Evolutionary conservation across 2,329 filamentous ascomycete species (phyloP), one percentile per base, ranked within the genome.

Genomic region (Xylariaceae sp.): DNA sequence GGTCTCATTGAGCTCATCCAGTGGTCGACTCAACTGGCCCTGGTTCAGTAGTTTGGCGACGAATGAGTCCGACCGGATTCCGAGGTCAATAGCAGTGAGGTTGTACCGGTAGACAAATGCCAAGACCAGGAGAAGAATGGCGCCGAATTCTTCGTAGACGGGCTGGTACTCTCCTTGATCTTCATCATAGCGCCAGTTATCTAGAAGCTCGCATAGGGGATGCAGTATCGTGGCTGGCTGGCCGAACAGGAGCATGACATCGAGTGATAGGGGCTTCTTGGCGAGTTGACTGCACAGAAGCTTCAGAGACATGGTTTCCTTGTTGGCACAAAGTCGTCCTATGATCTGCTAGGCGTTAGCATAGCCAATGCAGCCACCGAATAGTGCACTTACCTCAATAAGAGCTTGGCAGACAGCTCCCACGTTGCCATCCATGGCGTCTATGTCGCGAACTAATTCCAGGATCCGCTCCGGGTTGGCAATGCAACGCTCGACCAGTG

Each of bases 401-500:
- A 92, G 78, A 2, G 92, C 92, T 61, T 88, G 86, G 54, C 88
- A 89, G 15, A 95, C 90, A 1, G 91, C 90, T 1, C 90, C 91
- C 2, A 90, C 90, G 72, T 97, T 97, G 1, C 93, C 93, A 68
- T 96, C 90, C 82, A 94, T 92, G 54, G 88, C 88, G 58, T 96
- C 91, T 23, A 99, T 79, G 68, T 96, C 91, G 45, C 86, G 83
- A 47, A 97, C 84, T 37, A 96, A 79, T 49, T 86, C 83, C 65
- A 92, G 88, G 0, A 89, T 85, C 63, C 87, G 85, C 62, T 91
- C 88, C 0, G 87, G 84, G 65, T 95, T 90, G 9, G 83, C 82
- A 52, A 88, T 82, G 64, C 92, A 96, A 69, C 94, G 87, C 53
- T 85, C 81, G 0, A 96, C 83, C 10, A 99, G 77, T 35, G 86